Evolutionary conservation across 139 green algal species (phyloP).

Genomic region (Coelastrella sp.): DNA sequence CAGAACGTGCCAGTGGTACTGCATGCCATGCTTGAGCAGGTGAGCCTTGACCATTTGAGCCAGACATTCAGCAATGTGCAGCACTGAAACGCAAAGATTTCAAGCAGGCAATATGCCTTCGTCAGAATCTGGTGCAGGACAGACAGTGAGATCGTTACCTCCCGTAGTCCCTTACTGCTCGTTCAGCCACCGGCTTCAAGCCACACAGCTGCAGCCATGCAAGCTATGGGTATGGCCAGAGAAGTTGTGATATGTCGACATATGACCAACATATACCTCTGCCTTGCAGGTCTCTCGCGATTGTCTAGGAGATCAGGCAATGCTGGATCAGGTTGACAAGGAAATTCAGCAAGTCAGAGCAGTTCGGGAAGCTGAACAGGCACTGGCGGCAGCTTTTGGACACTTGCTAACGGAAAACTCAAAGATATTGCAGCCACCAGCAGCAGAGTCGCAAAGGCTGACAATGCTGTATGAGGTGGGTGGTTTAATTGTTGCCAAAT

Average conservation of each 20-base stretch:
- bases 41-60: no score
- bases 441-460: background rate
- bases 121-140: no score
- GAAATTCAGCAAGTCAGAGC: background rate
- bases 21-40: slow-evolving; percentile 72
- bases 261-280: background rate
- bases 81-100: no score
- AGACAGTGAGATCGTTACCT: no score
- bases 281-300: background rate
- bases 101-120: no score
- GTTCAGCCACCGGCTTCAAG: no score
- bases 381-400: slow-evolving; percentile 1
- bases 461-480: slow-evolving; percentile 31
- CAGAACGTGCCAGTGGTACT: slow-evolving; percentile 64
- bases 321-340: background rate
- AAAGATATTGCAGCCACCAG: background rate
- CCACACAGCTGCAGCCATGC: no score
- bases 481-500: background rate
- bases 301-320: background rate
- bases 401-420: background rate
- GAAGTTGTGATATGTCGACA: background rate
- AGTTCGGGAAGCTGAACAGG: background rate
- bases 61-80: no score
- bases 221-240: no score
- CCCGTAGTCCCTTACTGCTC: no score